phyloP scores from a whole-genome alignment of 345 rosid genomes.

The Brassica nigra region DNA sequence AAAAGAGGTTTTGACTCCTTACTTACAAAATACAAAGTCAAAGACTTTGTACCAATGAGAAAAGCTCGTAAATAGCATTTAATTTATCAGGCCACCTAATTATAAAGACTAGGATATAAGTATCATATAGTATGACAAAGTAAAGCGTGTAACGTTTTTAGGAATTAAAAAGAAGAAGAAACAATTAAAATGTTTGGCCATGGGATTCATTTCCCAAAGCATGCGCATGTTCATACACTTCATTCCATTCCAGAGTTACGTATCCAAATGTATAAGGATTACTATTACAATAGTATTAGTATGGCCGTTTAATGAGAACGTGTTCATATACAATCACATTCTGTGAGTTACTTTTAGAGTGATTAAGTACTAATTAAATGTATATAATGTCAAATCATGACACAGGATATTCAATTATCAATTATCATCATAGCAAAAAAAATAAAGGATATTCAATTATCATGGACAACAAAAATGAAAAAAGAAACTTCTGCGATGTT shows the following conservation, averaged over 20 bases:
- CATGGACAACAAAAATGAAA: not conserved
- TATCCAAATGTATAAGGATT: slow-evolving; percentile 22
- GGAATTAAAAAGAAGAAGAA: not conserved
- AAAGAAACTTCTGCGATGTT: not conserved
- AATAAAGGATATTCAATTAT: not conserved
- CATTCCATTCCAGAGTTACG: slow-evolving; percentile 29
- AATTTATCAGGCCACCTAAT: slow-evolving; percentile 3
- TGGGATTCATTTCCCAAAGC: not conserved
- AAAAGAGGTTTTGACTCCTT: slow-evolving; percentile 8
- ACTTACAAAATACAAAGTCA: slow-evolving; percentile 16
- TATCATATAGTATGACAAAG: not conserved
- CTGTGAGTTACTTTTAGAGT: not conserved
- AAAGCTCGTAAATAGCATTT: slow-evolving; percentile 4
- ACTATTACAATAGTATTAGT: slow-evolving; percentile 17
- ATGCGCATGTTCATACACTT: slow-evolving; percentile 27
- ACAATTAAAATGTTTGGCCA: not conserved
- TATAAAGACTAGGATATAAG: not conserved
- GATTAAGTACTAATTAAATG: not conserved
- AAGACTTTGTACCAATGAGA: slow-evolving; percentile 21
- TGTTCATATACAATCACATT: slow-evolving; percentile 18
- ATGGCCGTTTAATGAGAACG: slow-evolving; percentile 3
- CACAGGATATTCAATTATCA: not conserved
- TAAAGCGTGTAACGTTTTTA: slow-evolving; percentile 13
- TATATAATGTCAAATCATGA: not conserved
- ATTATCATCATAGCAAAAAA: no score